These are phyloP conservation scores for Beauveria pseudobassiana DNA, from an alignment of 2,329 filamentous ascomycete genomes.

Conservation along the genomic window DNA sequence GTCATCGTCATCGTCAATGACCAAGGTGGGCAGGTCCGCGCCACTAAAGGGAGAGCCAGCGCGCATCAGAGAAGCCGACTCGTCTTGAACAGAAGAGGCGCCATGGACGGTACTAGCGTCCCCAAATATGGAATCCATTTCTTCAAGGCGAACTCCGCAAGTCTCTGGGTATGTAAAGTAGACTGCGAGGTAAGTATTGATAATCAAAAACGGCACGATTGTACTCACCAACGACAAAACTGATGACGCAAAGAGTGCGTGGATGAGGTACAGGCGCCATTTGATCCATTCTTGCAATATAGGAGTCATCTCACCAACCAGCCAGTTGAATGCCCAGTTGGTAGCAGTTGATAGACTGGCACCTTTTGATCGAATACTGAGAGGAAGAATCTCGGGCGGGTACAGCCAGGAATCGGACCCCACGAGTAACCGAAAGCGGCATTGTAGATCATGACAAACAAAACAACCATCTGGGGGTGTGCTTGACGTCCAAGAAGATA, in stretches of 20 bases:
- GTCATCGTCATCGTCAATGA: slow-evolving; percentile 58
- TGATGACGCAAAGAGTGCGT: slow-evolving; percentile 92
- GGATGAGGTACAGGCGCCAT: slow-evolving; percentile 90
- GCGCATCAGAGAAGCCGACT: slow-evolving; percentile 75
- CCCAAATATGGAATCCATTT: slow-evolving; percentile 93
- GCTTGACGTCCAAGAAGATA: slow-evolving; percentile 73
- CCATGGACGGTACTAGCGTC: slow-evolving; percentile 77
- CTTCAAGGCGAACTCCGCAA: slow-evolving; percentile 87
- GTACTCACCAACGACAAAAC: slow-evolving; percentile 87
- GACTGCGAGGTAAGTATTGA: slow-evolving; percentile 46
- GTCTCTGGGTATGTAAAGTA: slow-evolving; percentile 98
- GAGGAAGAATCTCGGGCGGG: slow-evolving; percentile 92
- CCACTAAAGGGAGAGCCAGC: slow-evolving; percentile 67
- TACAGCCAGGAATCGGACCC: slow-evolving; percentile 98
- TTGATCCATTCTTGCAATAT: slow-evolving; percentile 85
- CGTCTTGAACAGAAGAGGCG: slow-evolving; percentile 69
- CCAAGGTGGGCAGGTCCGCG: slow-evolving; percentile 73
- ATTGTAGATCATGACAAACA: slow-evolving; percentile 98
- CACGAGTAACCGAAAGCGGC: slow-evolving; percentile 91
- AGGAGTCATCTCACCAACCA: slow-evolving; percentile 92
- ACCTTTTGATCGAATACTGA: slow-evolving; percentile 95
- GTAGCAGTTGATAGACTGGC: slow-evolving; percentile 92
- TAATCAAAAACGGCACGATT: background rate
- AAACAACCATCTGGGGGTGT: slow-evolving; percentile 76
- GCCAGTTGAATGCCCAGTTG: slow-evolving; percentile 98